A percentile compares a stretch with the other conserved stretches of the same genome.
Evolutionary conservation across 768 basidiomycete species (phyloP).

Genomic region (Exidia glandulosa): DNA sequence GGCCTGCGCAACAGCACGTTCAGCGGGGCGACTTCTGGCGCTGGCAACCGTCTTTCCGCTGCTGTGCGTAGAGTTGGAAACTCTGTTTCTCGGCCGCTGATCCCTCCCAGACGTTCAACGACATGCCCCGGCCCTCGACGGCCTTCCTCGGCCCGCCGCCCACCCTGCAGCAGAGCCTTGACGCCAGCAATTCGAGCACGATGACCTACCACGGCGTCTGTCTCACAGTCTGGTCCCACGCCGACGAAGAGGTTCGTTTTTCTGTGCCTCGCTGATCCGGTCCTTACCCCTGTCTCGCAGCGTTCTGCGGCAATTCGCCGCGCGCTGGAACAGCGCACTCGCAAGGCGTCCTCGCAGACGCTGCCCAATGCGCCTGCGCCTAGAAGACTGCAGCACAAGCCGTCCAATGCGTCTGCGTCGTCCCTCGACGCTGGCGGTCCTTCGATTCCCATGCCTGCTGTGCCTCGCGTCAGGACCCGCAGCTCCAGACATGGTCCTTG

Average conservation of each 20-base stretch:
- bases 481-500: conserved; percentile 58
- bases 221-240: conserved; percentile 91
- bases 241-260: conserved; percentile 51
- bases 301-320: conserved; percentile 75
- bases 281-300: background rate
- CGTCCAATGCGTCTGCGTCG: background rate
- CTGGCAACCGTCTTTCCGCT: background rate
- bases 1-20: background rate
- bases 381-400: background rate
- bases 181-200: conserved; percentile 29
- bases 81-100: background rate
- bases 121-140: conserved; percentile 54
- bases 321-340: conserved; percentile 53
- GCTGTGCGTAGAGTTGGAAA: background rate
- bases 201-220: conserved; percentile 85
- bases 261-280: background rate
- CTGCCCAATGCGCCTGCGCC: conserved; percentile 41
- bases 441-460: background rate
- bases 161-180: conserved; percentile 30
- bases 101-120: conserved; percentile 2
- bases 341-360: conserved; percentile 73
- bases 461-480: background rate
- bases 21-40: background rate
- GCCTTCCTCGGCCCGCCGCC: conserved; percentile 73
- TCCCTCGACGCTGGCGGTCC: background rate